Evolutionary conservation across 2,329 filamentous ascomycete genomes (phyloP).

Genomic region (Bipolaris victoriae): DNA sequence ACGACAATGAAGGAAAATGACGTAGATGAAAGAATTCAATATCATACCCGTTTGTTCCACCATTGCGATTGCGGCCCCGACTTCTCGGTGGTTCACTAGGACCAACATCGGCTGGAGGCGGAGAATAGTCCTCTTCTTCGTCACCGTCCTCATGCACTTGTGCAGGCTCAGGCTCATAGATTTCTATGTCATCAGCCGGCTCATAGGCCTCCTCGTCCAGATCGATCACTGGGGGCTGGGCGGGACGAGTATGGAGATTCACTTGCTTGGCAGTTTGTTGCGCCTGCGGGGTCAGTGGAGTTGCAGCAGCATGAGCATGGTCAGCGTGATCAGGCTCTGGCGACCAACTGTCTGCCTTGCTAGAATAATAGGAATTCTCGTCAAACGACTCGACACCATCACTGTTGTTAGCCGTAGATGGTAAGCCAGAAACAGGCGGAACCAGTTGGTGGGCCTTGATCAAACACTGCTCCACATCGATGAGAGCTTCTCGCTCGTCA

Average conservation of each 20-base stretch:
- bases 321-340: slow-evolving; percentile 53
- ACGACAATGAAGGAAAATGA: slow-evolving; percentile 32
- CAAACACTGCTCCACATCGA: slow-evolving; percentile 53
- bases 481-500: slow-evolving; percentile 54
- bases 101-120: slow-evolving; percentile 53
- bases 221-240: slow-evolving; percentile 41
- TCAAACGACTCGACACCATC: slow-evolving; percentile 83
- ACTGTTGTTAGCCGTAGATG: slow-evolving; percentile 62
- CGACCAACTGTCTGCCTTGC: slow-evolving; percentile 80
- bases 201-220: slow-evolving; percentile 49
- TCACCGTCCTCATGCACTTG: slow-evolving; percentile 37
- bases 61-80: slow-evolving; percentile 33
- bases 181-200: slow-evolving; percentile 49
- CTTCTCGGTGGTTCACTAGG: slow-evolving; percentile 34
- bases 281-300: slow-evolving; percentile 36
- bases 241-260: slow-evolving; percentile 20
- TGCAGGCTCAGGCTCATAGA: slow-evolving; percentile 45
- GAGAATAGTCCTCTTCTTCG: slow-evolving; percentile 53
- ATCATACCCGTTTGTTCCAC: slow-evolving; percentile 43
- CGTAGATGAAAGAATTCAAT: slow-evolving; percentile 13
- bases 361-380: slow-evolving; percentile 95
- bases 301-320: slow-evolving; percentile 39
- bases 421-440: slow-evolving; percentile 68
- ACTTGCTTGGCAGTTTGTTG: slow-evolving; percentile 31
- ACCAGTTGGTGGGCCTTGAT: slow-evolving; percentile 73